These are phyloP conservation scores for Drosera capensis DNA, from an alignment of 148 eudicot species.

Conservation along the genomic window DNA sequence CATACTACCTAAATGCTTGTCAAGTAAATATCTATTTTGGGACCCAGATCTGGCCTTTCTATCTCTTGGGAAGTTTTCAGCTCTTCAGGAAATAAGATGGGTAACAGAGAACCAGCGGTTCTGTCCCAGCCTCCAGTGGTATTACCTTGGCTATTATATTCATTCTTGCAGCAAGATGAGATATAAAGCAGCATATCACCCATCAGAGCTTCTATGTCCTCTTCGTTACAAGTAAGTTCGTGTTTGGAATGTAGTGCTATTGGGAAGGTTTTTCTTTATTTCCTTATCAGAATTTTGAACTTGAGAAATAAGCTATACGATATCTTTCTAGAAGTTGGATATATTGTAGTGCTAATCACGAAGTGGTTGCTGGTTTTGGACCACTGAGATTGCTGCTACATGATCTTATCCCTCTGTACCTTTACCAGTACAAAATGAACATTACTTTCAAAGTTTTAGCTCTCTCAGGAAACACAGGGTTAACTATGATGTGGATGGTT, in stretches of 20 bases:
- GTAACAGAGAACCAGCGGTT: slow-evolving; percentile 50
- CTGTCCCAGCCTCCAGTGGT: slow-evolving; percentile 80
- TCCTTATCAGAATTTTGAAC: no score
- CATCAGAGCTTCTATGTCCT: slow-evolving; percentile 96
- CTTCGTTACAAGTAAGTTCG: slow-evolving; percentile 76
- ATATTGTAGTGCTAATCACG: no score
- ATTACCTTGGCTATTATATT: slow-evolving; percentile 95
- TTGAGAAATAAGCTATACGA: no score
- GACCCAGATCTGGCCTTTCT: slow-evolving; percentile 80
- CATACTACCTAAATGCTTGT: slow-evolving; percentile 87
- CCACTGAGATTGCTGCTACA: no score
- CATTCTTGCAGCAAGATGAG: slow-evolving; percentile 95
- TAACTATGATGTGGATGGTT: no score
- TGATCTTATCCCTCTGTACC: no score
- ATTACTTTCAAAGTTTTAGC: no score
- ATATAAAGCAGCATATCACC: slow-evolving; percentile 88
- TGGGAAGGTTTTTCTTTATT: background rate
- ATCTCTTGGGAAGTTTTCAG: slow-evolving; percentile 81
- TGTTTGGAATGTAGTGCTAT: slow-evolving; percentile 3
- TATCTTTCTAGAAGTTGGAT: no score
- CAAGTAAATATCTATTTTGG: slow-evolving; percentile 95
- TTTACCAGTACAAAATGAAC: no score
- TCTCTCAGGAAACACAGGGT: no score
- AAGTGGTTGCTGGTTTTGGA: no score
- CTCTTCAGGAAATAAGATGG: slow-evolving; percentile 77